A percentile compares a stretch with the other conserved stretches of the same genome.
These are phyloP conservation scores for Pouteria campechiana DNA, from an alignment of 179 eudicot species.

Conservation along the genomic window DNA sequence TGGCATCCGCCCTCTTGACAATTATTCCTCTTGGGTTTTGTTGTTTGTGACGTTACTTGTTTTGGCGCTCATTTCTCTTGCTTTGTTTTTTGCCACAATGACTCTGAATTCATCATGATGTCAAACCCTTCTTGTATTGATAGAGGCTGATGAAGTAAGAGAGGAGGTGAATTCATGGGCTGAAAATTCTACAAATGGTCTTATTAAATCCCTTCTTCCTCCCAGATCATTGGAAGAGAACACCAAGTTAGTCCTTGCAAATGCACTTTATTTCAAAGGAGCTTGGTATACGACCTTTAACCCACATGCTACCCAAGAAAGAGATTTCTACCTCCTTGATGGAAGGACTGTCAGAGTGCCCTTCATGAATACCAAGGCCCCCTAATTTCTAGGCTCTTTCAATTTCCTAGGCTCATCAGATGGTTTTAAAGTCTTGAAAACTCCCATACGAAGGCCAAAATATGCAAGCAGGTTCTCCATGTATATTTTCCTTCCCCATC, in stretches of 20 bases:
- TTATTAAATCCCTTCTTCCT: conserved; percentile 6
- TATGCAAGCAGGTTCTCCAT: neutral
- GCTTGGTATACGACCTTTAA: neutral
- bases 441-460: conserved; percentile 1
- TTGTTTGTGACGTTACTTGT: too few species aligned
- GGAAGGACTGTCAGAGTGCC: neutral
- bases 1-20: too few species aligned
- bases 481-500: conserved; percentile 7
- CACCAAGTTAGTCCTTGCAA: conserved; percentile 8
- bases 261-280: conserved; percentile 12
- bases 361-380: conserved; percentile 3
- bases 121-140: too few species aligned
- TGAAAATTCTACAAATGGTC: conserved; percentile 5
- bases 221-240: neutral
- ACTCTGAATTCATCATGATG: too few species aligned
- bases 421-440: conserved; percentile 1
- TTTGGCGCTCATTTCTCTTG: too few species aligned
- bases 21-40: too few species aligned
- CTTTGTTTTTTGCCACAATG: too few species aligned
- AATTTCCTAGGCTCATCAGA: neutral
- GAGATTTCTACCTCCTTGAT: conserved; percentile 4
- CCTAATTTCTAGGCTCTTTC: too few species aligned
- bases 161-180: conserved; percentile 10
- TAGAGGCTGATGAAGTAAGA: conserved; percentile 5
- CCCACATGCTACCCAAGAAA: neutral